Evolutionary conservation across 2,329 filamentous ascomycete species (phyloP).

Genomic region (Ilyonectria robusta): DNA sequence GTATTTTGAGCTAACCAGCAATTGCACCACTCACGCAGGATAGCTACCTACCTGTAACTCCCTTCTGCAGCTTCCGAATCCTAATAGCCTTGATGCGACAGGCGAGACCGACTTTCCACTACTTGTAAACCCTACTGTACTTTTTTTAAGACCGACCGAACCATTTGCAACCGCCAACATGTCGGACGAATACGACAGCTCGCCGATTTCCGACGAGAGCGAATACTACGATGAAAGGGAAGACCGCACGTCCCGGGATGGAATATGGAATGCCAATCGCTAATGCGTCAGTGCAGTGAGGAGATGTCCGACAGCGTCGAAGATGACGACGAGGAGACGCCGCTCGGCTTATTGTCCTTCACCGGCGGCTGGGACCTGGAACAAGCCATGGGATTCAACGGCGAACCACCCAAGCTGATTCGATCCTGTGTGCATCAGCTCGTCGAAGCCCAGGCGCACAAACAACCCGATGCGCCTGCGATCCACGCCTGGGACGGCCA

Average conservation of each 20-base stretch:
- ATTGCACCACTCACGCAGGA: background rate
- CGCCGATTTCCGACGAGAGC: conserved; percentile 22
- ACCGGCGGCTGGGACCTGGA: conserved; percentile 8
- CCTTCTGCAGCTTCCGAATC: background rate
- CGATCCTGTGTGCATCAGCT: conserved; percentile 38
- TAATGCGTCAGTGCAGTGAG: conserved; percentile 11
- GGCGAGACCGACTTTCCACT: background rate
- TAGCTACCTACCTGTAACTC: conserved; percentile 1
- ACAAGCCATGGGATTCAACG: background rate
- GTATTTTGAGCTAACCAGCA: conserved; percentile 3
- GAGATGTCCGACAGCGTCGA: conserved; percentile 12
- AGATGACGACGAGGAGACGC: conserved; percentile 11
- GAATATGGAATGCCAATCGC: background rate
- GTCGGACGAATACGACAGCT: conserved; percentile 23
- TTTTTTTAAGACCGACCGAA: conserved; percentile 1
- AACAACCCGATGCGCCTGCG: conserved; percentile 33
- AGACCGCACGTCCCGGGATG: background rate
- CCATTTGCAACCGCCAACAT: conserved; percentile 9
- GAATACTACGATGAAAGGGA: conserved; percentile 23
- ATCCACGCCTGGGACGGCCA: conserved; percentile 47
- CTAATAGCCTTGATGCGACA: background rate
- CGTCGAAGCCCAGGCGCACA: conserved; percentile 25
- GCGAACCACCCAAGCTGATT: background rate
- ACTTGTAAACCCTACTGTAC: background rate
- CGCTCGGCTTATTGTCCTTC: conserved; percentile 12